Evolutionary conservation across 1,284 basidiomycete genomes (phyloP), one percentile per base, ranked within the genome.

Genomic region (Moniliella sp.): DNA sequence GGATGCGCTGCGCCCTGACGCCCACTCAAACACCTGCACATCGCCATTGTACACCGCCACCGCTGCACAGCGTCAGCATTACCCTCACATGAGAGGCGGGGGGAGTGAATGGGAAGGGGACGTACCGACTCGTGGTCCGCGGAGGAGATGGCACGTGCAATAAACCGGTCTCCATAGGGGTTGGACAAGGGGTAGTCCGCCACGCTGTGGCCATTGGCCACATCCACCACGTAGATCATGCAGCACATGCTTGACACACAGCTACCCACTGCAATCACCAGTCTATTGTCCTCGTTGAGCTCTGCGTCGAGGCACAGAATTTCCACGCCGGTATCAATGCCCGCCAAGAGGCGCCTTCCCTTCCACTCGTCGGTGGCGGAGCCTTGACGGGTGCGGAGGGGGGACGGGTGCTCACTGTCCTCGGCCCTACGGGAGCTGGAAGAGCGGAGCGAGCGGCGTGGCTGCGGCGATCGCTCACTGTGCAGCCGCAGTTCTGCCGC

Each of bases 311-410:
- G 11, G 9, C 34, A 27, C 2, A 35, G 38, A 2, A 44, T 28
- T 19, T 44, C 42, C 17, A 35, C 42, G 18, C 36, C 34, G n/a
- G 39, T 42, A 25, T 44, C 40, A 13, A 34, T 28, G 30, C 42
- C 39, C 2, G 39, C 39, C 18, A 44, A 18, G 7, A 44, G 40
- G n/a, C n/a, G n/a, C n/a, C n/a, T n/a, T n/a, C n/a, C 30, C 27
- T 29, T 1, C 35, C 36, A 18, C 31, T 31, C 17, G 15, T 28
- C 17, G 39, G 14, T 13, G 13, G 31, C 11, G 28, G 11, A 23
- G 18, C 11, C 25, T 32, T 31, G 27, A 10, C 30, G 28, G 5
- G 28, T 15, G 18, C 27, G 25, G 25, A 33, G 25, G 19, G 28
- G 18, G 28, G 31, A 10, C 17, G 18, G 15, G 18, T 9, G 21